Percentiles rank a stretch among this genome's conserved stretches.
These are phyloP conservation scores for Neonectria punicea DNA, from an alignment of 2,329 filamentous ascomycete species.

Conservation along the genomic window DNA sequence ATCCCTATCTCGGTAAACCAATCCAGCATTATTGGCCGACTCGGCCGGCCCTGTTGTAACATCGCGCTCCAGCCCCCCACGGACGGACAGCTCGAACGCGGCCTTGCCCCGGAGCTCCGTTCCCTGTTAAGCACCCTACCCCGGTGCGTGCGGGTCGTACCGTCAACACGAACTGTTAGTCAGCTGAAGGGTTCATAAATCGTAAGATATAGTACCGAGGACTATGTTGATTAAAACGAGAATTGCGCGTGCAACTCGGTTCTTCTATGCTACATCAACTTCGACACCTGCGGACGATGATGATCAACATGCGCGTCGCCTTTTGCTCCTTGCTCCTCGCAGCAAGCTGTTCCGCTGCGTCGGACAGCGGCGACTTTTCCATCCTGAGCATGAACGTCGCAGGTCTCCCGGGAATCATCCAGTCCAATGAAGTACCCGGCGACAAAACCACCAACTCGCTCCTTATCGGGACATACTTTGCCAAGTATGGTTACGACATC, in stretches of 20 bases:
- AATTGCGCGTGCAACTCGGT: too few species aligned
- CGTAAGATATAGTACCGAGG: not conserved
- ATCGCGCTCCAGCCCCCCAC: not conserved
- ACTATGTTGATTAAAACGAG: not conserved
- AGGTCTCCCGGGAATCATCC: constrained; percentile 66
- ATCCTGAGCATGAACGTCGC: constrained; percentile 60
- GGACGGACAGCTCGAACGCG: not conserved
- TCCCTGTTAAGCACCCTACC: not conserved
- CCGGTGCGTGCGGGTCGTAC: not conserved
- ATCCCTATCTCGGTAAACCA: not conserved
- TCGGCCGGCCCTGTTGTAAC: not conserved
- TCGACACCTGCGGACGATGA: not conserved
- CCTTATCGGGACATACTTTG: constrained; percentile 66
- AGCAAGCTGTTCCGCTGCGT: constrained; percentile 5
- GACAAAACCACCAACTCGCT: constrained; percentile 69
- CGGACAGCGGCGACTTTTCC: constrained; percentile 10
- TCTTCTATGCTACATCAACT: not conserved
- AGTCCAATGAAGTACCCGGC: constrained; percentile 69
- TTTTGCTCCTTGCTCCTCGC: constrained; percentile 3
- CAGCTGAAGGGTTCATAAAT: not conserved
- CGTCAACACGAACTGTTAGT: not conserved
- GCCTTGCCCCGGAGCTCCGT: not conserved
- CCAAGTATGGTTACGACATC: constrained; percentile 67
- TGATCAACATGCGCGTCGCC: not conserved
- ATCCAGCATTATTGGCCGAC: not conserved